Evolutionary conservation across 2,329 filamentous ascomycete genomes (phyloP).

Genomic region (Epichloe coenophiala): DNA sequence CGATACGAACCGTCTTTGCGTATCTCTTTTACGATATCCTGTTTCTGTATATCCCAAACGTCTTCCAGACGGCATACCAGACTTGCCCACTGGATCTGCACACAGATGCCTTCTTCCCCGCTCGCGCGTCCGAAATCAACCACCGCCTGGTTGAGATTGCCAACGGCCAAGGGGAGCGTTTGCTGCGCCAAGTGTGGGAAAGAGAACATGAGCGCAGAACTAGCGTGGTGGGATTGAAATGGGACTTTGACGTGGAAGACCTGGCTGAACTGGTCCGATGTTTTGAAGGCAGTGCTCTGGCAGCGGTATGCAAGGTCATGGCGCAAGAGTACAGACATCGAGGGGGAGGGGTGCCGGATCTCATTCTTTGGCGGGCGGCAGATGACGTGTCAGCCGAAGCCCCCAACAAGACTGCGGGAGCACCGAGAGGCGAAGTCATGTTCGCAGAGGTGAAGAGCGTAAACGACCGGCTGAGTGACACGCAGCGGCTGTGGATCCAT

Average conservation of each 20-base stretch:
- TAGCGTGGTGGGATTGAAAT: conserved; percentile 83
- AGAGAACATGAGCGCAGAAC: conserved; percentile 57
- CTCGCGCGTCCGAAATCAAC: conserved; percentile 81
- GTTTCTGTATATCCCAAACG: conserved; percentile 87
- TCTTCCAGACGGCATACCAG: conserved; percentile 93
- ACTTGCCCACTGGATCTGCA: conserved; percentile 86
- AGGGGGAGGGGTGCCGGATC: conserved; percentile 73
- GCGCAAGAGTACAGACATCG: conserved; percentile 86
- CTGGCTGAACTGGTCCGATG: conserved; percentile 64
- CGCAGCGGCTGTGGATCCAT: conserved; percentile 93
- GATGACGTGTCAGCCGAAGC: conserved; percentile 1
- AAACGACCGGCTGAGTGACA: conserved; percentile 91
- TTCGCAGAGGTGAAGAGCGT: conserved; percentile 71
- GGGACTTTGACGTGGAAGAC: conserved; percentile 72
- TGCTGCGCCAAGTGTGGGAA: conserved; percentile 57
- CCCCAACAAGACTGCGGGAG: conserved; percentile 12
- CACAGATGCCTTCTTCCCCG: conserved; percentile 82
- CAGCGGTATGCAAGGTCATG: conserved; percentile 80
- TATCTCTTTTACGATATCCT: conserved; percentile 90
- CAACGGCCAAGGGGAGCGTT: conserved; percentile 58
- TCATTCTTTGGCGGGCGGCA: conserved; percentile 65
- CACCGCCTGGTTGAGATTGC: conserved; percentile 72
- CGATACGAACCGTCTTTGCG: conserved; percentile 79
- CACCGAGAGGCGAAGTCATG: conserved; percentile 47
- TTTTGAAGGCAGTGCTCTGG: conserved; percentile 69